Evolutionary conservation across 2,329 filamentous ascomycete species (phyloP).

Genomic region (Beauveria varroae): DNA sequence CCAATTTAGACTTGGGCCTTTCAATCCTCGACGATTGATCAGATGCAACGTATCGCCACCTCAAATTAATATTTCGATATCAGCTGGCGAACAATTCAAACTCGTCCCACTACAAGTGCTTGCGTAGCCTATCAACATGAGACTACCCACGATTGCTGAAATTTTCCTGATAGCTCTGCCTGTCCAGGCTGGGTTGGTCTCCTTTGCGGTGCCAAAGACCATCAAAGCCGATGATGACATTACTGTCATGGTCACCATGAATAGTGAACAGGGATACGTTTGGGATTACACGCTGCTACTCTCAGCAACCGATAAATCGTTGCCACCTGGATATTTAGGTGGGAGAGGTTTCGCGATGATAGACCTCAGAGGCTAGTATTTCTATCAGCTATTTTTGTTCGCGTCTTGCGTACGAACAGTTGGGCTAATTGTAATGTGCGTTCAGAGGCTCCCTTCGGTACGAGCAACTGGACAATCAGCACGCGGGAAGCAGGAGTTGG

Average conservation of each 20-base stretch:
- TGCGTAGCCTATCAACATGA: not conserved
- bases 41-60: too few species aligned
- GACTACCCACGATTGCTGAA: not conserved
- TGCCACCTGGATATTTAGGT: not conserved
- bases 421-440: too few species aligned
- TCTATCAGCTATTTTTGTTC: too few species aligned
- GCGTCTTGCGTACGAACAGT: too few species aligned
- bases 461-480: too few species aligned
- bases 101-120: too few species aligned
- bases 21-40: too few species aligned
- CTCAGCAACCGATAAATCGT: not conserved
- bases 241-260: not conserved
- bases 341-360: not conserved
- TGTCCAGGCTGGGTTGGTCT: not conserved
- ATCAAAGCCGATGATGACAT: not conserved
- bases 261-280: not conserved
- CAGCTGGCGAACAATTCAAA: too few species aligned
- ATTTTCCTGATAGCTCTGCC: not conserved
- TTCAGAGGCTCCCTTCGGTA: too few species aligned
- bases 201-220: not conserved
- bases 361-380: not conserved
- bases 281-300: not conserved
- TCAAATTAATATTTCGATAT: too few species aligned
- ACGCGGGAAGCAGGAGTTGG: too few species aligned
- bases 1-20: too few species aligned